Percentiles rank a stretch among this genome's conserved stretches.
These are phyloP conservation scores for Erythrophleum ivorense DNA, from an alignment of 331 rosid genomes.

Conservation along the genomic window DNA sequence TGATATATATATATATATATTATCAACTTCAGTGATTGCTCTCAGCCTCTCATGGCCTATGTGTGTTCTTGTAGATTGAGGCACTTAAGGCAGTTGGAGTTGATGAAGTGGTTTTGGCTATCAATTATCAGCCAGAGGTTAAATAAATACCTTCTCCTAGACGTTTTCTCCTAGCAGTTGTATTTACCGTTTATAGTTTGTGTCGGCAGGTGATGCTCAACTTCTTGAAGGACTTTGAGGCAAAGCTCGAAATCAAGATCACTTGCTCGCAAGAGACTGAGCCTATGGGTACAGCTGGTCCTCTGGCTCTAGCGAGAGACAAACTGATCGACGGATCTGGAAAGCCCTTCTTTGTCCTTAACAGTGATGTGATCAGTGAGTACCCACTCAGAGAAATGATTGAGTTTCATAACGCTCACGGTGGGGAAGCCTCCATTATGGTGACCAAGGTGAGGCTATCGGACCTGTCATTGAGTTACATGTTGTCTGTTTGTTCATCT, in stretches of 20 bases:
- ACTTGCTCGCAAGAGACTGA: conserved; percentile 96
- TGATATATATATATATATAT: no score
- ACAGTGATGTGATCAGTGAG: conserved; percentile 91
- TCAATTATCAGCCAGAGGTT: conserved; percentile 97
- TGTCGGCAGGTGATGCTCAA: conserved; percentile 87
- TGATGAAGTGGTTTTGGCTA: conserved; percentile 84
- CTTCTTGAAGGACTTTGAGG: conserved; percentile 80
- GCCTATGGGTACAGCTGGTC: conserved; percentile 93
- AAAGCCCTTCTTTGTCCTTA: conserved; percentile 89
- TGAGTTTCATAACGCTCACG: conserved; percentile 76
- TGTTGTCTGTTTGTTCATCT: no score
- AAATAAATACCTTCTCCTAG: no score
- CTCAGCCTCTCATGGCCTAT: no score
- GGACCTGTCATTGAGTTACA: no score
- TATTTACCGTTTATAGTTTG: no score
- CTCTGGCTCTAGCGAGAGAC: conserved; percentile 94
- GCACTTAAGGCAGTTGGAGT: conserved; percentile 90
- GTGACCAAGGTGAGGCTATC: conserved; percentile 98
- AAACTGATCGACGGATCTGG: conserved; percentile 78
- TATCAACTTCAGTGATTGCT: no score
- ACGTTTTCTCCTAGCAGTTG: no score
- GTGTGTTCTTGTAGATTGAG: no score
- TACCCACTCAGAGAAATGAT: conserved; percentile 86
- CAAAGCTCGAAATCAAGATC: conserved; percentile 82
- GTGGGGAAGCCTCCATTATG: conserved; percentile 96